phyloP scores from a whole-genome alignment of 2,329 filamentous ascomycete species.

The Metarhizium brunneum region DNA sequence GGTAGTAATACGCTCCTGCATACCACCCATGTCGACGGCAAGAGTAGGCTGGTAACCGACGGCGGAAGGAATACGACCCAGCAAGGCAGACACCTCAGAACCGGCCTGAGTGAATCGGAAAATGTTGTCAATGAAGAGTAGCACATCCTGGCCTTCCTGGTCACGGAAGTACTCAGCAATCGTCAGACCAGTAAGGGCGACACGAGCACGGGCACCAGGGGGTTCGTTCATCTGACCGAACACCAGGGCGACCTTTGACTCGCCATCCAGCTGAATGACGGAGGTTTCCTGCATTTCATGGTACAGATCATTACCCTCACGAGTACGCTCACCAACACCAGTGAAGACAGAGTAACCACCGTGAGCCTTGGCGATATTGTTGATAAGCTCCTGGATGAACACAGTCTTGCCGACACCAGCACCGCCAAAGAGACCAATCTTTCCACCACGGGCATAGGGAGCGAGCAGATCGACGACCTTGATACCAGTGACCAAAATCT shows the following conservation, averaged over 20 bases:
- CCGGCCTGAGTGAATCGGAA: constrained; percentile 99
- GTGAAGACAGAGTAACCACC: constrained; percentile 99
- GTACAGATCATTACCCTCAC: constrained; percentile 99
- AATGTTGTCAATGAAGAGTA: constrained; percentile 99
- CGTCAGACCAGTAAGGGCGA: constrained; percentile 84
- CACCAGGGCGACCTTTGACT: constrained; percentile 98
- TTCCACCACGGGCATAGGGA: constrained; percentile 99
- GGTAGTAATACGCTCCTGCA: constrained; percentile 99
- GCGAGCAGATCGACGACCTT: constrained; percentile 99
- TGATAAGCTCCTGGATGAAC: constrained; percentile 99
- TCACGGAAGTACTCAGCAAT: constrained; percentile 78
- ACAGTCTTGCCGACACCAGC: constrained; percentile 99
- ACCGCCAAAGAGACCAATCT: constrained; percentile 99
- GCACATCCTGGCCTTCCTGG: constrained; percentile 79
- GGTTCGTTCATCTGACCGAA: constrained; percentile 99
- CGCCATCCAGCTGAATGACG: constrained; percentile 98
- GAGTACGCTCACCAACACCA: constrained; percentile 99
- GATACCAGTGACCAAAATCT: constrained; percentile 98
- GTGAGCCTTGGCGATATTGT: constrained; percentile 99
- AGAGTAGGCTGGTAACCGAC: constrained; percentile 99
- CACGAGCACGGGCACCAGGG: constrained; percentile 98
- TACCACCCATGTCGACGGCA: constrained; percentile 96
- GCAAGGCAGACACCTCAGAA: constrained; percentile 98
- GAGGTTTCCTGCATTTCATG: constrained; percentile 99
- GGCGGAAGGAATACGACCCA: constrained; percentile 99